Percentiles rank a stretch among this genome's conserved stretches.
phyloP scores from a whole-genome alignment of 1,284 basidiomycete genomes.

The Sanghuangporus sanghuang region DNA sequence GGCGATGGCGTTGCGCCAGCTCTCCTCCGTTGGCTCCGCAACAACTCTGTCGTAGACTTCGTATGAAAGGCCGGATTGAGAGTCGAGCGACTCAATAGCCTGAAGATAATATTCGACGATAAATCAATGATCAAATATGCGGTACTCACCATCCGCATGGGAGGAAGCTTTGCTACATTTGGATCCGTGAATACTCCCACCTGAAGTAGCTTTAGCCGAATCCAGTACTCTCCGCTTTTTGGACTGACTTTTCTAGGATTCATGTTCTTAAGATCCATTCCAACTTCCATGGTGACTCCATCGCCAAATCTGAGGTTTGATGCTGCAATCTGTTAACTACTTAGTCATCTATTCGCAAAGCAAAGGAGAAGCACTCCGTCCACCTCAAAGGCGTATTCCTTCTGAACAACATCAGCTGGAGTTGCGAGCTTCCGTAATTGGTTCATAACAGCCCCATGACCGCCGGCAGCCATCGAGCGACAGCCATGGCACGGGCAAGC shows the following conservation, averaged over 20 bases:
- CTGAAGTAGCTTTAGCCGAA: slow-evolving; percentile 37
- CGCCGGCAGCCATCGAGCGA: slow-evolving; percentile 34
- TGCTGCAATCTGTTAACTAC: slow-evolving; percentile 68
- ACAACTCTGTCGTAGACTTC: slow-evolving; percentile 84
- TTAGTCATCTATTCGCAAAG: background rate
- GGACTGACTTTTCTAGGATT: slow-evolving; percentile 66
- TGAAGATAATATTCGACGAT: slow-evolving; percentile 27
- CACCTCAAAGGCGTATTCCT: slow-evolving; percentile 96
- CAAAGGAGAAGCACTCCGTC: slow-evolving; percentile 16
- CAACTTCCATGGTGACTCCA: slow-evolving; percentile 87
- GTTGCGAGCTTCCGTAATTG: slow-evolving; percentile 78
- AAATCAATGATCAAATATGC: background rate
- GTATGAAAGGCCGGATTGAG: slow-evolving; percentile 69
- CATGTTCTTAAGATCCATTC: slow-evolving; percentile 92
- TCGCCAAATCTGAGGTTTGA: slow-evolving; percentile 87
- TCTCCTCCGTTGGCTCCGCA: slow-evolving; percentile 90
- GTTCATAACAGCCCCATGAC: slow-evolving; percentile 42
- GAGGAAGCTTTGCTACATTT: slow-evolving; percentile 75
- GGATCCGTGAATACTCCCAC: slow-evolving; percentile 94
- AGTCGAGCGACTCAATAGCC: slow-evolving; percentile 76
- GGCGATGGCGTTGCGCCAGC: slow-evolving; percentile 81
- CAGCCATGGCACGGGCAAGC: slow-evolving; percentile 75
- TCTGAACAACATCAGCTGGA: slow-evolving; percentile 72
- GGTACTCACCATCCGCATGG: slow-evolving; percentile 67
- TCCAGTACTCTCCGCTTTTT: slow-evolving; percentile 1